Evolutionary conservation across 2,329 filamentous ascomycete species (phyloP).

Genomic region (Parascedosporium putredinis): DNA sequence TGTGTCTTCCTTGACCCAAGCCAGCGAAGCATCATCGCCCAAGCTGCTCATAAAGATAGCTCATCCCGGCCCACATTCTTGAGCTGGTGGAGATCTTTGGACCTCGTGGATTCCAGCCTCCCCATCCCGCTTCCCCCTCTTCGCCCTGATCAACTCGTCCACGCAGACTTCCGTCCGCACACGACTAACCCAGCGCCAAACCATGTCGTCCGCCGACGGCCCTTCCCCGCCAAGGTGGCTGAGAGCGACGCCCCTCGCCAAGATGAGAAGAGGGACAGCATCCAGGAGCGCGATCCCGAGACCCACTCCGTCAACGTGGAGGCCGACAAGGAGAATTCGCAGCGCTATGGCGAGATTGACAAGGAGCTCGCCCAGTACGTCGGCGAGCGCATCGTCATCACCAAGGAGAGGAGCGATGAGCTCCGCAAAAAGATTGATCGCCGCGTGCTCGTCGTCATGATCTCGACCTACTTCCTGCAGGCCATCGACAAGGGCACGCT

Average conservation of each 20-base stretch:
- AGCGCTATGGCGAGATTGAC: constrained; percentile 29
- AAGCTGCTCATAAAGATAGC: too few species aligned
- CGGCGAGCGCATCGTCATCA: constrained; percentile 44
- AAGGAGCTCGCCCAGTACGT: constrained; percentile 63
- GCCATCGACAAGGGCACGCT: constrained; percentile 59
- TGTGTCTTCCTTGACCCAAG: too few species aligned
- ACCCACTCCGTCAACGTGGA: constrained; percentile 9
- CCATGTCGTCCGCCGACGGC: background rate
- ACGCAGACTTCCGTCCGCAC: too few species aligned
- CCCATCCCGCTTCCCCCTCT: too few species aligned
- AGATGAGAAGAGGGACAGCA: constrained; percentile 14
- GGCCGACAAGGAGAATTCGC: constrained; percentile 7
- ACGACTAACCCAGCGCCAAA: too few species aligned
- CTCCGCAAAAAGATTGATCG: constrained; percentile 57
- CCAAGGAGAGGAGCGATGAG: constrained; percentile 46
- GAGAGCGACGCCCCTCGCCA: constrained; percentile 13
- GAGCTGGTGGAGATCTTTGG: too few species aligned
- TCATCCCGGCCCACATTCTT: too few species aligned
- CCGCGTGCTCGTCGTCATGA: constrained; percentile 60
- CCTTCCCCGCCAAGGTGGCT: constrained; percentile 11
- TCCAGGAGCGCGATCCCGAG: background rate
- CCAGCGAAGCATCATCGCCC: too few species aligned
- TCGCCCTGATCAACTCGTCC: too few species aligned
- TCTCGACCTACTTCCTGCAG: constrained; percentile 58
- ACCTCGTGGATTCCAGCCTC: too few species aligned